These are phyloP conservation scores for Yamadazyma sp. DNA, from an alignment of 1,139 yeast genomes.

Conservation along the genomic window DNA sequence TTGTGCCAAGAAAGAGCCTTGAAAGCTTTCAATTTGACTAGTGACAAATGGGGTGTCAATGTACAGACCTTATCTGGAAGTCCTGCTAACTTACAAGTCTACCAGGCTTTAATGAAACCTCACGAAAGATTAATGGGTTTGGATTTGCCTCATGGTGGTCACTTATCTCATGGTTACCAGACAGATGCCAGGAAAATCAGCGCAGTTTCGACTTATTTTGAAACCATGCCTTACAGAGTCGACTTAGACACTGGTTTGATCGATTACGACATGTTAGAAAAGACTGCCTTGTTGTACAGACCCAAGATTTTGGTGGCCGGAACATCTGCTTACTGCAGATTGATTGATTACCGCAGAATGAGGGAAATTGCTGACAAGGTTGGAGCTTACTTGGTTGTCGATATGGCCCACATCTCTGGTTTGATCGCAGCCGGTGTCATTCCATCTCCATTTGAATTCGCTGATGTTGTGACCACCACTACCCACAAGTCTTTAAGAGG, in stretches of 20 bases:
- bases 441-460: slow-evolving; percentile 93
- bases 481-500: slow-evolving; percentile 98
- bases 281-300: slow-evolving; percentile 85
- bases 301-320: slow-evolving; percentile 97
- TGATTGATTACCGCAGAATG: slow-evolving; percentile 94
- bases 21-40: slow-evolving; percentile 74
- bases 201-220: slow-evolving; percentile 93
- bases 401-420: slow-evolving; percentile 99
- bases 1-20: slow-evolving; percentile 93
- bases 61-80: slow-evolving; percentile 96
- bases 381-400: slow-evolving; percentile 94
- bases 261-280: slow-evolving; percentile 91
- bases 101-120: slow-evolving; percentile 91
- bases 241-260: slow-evolving; percentile 88
- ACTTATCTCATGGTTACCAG: slow-evolving; percentile 96
- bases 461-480: slow-evolving; percentile 97
- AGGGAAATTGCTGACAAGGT: slow-evolving; percentile 94
- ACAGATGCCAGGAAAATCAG: slow-evolving; percentile 94
- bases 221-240: slow-evolving; percentile 97
- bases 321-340: slow-evolving; percentile 94
- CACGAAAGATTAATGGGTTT: slow-evolving; percentile 97
- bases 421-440: slow-evolving; percentile 94
- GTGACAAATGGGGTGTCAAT: slow-evolving; percentile 95
- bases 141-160: slow-evolving; percentile 98
- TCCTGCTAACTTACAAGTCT: slow-evolving; percentile 95